Evolutionary conservation across 345 rosid species (phyloP).

Genomic region (Tarenaya hassleriana): DNA sequence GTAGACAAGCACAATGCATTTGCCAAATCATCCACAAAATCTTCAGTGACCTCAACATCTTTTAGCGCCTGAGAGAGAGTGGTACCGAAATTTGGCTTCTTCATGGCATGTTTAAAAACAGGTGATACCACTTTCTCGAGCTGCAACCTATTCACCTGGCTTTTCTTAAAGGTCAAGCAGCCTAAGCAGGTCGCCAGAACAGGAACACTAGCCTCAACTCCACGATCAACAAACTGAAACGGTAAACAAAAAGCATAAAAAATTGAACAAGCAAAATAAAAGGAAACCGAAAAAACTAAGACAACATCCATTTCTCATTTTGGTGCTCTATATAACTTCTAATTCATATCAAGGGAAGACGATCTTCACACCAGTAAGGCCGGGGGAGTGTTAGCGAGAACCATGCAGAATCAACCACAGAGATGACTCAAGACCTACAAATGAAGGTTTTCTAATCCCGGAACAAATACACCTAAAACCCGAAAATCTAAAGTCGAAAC

Average conservation of each 20-base stretch:
- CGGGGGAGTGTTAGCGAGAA: too few relatives aligned
- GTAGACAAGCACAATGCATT: conserved; percentile 42
- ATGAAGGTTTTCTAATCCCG: too few relatives aligned
- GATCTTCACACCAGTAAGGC: too few relatives aligned
- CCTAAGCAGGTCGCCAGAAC: conserved; percentile 62
- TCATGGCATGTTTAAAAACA: conserved; percentile 46
- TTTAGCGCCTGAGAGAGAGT: conserved; percentile 54
- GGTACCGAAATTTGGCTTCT: conserved; percentile 51
- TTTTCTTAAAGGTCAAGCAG: conserved; percentile 36
- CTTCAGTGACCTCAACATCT: conserved; percentile 38
- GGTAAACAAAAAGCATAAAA: background rate
- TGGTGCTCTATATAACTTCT: too few relatives aligned
- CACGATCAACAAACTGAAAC: conserved; percentile 57
- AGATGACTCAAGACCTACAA: too few relatives aligned
- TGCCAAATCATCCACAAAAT: conserved; percentile 42
- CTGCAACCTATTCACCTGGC: conserved; percentile 34
- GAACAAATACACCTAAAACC: too few relatives aligned
- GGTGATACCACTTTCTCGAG: conserved; percentile 43
- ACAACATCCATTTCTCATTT: background rate
- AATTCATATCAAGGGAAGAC: background rate
- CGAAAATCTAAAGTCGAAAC: too few relatives aligned
- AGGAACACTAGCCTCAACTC: conserved; percentile 49
- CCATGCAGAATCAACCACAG: too few relatives aligned
- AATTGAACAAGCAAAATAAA: background rate
- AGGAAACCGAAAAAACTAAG: background rate